phyloP scores from a whole-genome alignment of 169 alveolate species.

The Plasmodium gallinaceum region DNA sequence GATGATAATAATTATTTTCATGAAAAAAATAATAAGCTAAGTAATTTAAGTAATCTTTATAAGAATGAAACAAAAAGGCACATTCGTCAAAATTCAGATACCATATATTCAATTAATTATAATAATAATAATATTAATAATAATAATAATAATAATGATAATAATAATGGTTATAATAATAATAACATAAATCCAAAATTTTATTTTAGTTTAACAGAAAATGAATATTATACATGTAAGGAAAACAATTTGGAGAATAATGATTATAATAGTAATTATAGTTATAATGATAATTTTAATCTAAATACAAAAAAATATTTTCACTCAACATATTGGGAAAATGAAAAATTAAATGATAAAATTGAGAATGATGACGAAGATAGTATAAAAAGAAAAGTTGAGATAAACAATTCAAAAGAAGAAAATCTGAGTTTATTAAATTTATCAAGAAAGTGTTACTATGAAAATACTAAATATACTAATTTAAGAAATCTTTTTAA shows the following conservation, averaged over 20 bases:
- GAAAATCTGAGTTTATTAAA: neutral
- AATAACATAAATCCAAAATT: neutral
- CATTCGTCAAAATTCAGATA: slow-evolving; percentile 16
- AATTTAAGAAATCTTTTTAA: slow-evolving; percentile 58
- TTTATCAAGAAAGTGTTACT: neutral
- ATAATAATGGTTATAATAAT: slow-evolving; percentile 15
- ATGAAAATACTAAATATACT: slow-evolving; percentile 32
- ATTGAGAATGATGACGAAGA: neutral
- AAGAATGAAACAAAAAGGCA: neutral
- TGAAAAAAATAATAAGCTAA: slow-evolving; percentile 1
- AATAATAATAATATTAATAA: slow-evolving; percentile 15
- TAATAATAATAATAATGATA: neutral
- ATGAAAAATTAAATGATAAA: neutral
- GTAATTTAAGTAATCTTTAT: neutral
- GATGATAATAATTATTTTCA: neutral
- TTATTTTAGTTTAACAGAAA: slow-evolving; percentile 8
- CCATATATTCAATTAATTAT: slow-evolving; percentile 15
- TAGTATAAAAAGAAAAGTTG: slow-evolving; percentile 10
- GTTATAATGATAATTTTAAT: slow-evolving; percentile 3
- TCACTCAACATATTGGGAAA: neutral
- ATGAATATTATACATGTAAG: slow-evolving; percentile 17
- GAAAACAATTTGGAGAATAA: slow-evolving; percentile 14
- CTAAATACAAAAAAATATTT: slow-evolving; percentile 1
- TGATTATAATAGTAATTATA: neutral
- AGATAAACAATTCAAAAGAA: neutral